These are phyloP conservation scores for Diaporthe ilicicola DNA, from an alignment of 2,329 filamentous ascomycete genomes.

Conservation along the genomic window DNA sequence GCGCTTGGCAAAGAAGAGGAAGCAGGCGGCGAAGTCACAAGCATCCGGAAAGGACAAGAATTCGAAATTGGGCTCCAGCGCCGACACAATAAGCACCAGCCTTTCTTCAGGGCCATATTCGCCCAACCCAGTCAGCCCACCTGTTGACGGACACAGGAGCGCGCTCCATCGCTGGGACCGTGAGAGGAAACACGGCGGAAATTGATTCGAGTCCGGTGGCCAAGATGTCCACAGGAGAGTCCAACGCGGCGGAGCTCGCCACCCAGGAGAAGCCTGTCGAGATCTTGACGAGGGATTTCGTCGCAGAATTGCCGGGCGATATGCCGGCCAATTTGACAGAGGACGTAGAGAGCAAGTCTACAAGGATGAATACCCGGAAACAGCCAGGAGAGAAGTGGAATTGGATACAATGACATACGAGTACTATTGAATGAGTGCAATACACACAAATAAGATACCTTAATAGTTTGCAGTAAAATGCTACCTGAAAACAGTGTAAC, in stretches of 20 bases:
- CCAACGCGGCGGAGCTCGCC: constrained; percentile 13
- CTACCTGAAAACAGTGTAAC: neutral
- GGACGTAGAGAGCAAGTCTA: neutral
- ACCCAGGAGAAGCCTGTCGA: constrained; percentile 10
- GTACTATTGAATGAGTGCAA: neutral
- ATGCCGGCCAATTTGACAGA: constrained; percentile 3
- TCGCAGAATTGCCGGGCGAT: constrained; percentile 5
- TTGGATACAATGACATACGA: neutral
- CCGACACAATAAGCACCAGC: constrained; percentile 4
- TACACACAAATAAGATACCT: neutral
- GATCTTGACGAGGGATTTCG: neutral
- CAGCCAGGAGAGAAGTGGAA: constrained; percentile 13
- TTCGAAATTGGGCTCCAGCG: constrained; percentile 2
- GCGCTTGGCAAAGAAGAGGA: constrained; percentile 10
- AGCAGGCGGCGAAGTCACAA: neutral
- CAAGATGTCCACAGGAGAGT: neutral
- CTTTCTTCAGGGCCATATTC: neutral
- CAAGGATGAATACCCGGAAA: constrained; percentile 5
- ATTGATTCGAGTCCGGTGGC: constrained; percentile 14
- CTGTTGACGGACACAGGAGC: neutral
- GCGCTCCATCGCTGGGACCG: neutral
- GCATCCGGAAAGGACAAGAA: neutral
- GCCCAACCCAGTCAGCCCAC: constrained; percentile 12
- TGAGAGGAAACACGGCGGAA: neutral
- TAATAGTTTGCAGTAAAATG: neutral